Base-by-base conservation (phyloP, 2,329 filamentous ascomycete genomes). In the Colletotrichum horii region DNA sequence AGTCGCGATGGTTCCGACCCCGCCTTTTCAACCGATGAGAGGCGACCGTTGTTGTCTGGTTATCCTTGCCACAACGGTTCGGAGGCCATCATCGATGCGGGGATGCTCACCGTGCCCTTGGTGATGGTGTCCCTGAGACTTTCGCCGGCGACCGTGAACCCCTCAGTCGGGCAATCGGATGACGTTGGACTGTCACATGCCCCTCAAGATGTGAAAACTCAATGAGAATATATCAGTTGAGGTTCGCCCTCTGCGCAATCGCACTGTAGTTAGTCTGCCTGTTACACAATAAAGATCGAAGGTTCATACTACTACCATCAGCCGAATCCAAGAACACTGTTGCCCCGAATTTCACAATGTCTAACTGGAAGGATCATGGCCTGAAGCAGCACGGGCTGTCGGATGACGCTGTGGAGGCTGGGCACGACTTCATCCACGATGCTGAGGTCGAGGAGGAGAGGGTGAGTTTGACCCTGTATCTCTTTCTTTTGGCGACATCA, bases 361-460 rank as follows among this genome's bases (percentile, higher is more conserved):
- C 72, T 2, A 67, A 62, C 43, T 55, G 69, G 4, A 71, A 71
- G 26, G 68, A 75, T 11, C 72, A 75, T 19, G 69, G 72, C 4
- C 55, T 67, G 4, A 75, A 75, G 62, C 30, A 71, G 38, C 72
- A 75, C 5, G 72, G 72, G 3, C 68, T 75, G 30, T 72, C 72
- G 26, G 72, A 72, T 22, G 72, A 75, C 8, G 83, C 83, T 19
- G 67, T 80, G 8, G 83, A 83, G 69, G 72, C 72, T 5, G 73
- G 75, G 8, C 83, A 84, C 61, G 83, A 84, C 22, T 79, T 84
- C 60, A 84, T 84, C 22, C 82, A 84, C 65, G 70, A 79, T 5
- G 83, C 83, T 34, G 83, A 84, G 66, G n/a, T 79, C 1, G 82
- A 84, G 61, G 82, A 84, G 67, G 82, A 84, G 66, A 79, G 78